These are phyloP conservation scores for Aspergillus ochraceoroseus DNA, from an alignment of 2,329 filamentous ascomycete species.

Conservation along the genomic window DNA sequence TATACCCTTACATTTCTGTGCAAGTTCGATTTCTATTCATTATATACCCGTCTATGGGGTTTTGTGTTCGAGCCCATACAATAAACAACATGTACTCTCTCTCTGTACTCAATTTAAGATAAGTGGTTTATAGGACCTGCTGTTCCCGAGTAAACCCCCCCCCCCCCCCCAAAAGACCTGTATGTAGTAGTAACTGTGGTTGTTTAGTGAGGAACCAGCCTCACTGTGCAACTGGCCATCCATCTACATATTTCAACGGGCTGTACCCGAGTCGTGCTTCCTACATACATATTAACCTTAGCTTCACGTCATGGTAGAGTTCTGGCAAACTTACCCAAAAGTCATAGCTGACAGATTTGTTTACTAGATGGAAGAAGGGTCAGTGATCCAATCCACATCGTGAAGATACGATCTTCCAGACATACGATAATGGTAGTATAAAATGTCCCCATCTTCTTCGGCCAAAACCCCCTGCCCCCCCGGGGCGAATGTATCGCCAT, in stretches of 20 bases:
- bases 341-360: constrained; percentile 28
- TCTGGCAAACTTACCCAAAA: constrained; percentile 26
- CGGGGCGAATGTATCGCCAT: constrained; percentile 59
- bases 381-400: background rate
- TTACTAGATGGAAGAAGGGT: constrained; percentile 19
- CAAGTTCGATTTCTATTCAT: no score
- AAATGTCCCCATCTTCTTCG: constrained; percentile 38
- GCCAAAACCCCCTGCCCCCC: constrained; percentile 59
- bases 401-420: background rate
- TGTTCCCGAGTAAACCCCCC: no score
- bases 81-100: no score
- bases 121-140: no score
- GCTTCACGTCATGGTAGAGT: constrained; percentile 2
- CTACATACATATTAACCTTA: constrained; percentile 19
- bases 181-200: no score
- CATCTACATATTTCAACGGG: constrained; percentile 29
- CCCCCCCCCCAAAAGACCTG: no score
- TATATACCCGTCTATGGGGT: no score
- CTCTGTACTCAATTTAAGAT: no score
- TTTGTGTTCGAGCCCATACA: no score
- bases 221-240: constrained; percentile 29
- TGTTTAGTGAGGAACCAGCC: background rate
- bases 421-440: constrained; percentile 37
- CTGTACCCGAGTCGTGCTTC: constrained; percentile 33
- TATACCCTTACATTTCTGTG: no score